Evolutionary conservation across 371 early-diverging fungal genomes (phyloP).

Genomic region (Mortierella sp.): DNA sequence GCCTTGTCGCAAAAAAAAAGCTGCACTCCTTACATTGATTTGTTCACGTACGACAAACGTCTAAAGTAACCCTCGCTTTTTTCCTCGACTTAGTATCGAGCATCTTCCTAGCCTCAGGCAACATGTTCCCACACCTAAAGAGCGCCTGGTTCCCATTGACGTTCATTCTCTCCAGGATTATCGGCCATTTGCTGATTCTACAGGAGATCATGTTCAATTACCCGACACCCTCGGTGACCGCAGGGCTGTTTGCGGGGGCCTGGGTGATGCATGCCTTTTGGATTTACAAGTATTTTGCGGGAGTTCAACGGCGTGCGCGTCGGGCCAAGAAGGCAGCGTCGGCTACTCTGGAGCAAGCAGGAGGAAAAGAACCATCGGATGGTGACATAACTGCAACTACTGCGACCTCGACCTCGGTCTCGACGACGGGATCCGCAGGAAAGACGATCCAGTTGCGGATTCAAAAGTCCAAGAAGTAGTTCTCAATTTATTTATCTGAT

Average conservation of each 20-base stretch:
- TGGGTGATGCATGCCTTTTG: conserved; percentile 20
- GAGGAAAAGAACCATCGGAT: not conserved
- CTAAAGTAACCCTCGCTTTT: not conserved
- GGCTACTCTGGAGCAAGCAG: no score
- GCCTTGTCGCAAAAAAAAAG: not conserved
- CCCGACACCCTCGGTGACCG: not conserved
- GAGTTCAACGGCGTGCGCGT: conserved; percentile 1
- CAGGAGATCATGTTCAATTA: conserved; percentile 31
- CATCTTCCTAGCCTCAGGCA: not conserved
- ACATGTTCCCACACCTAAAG: conserved; percentile 21
- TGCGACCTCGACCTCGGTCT: not conserved
- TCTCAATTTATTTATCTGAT: not conserved
- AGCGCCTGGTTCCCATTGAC: not conserved
- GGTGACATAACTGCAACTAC: not conserved
- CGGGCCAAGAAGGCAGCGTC: not conserved
- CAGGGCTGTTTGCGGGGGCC: not conserved
- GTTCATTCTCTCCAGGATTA: conserved; percentile 4
- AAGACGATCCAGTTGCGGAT: not conserved
- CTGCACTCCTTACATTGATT: not conserved
- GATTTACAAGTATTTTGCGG: conserved; percentile 15
- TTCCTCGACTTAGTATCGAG: conserved; percentile 1
- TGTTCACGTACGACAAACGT: not conserved
- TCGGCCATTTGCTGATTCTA: not conserved
- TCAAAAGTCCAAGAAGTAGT: not conserved
- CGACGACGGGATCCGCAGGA: not conserved